Conservation (phyloP, 257 asterid species). For the Solanum okadae region DNA sequence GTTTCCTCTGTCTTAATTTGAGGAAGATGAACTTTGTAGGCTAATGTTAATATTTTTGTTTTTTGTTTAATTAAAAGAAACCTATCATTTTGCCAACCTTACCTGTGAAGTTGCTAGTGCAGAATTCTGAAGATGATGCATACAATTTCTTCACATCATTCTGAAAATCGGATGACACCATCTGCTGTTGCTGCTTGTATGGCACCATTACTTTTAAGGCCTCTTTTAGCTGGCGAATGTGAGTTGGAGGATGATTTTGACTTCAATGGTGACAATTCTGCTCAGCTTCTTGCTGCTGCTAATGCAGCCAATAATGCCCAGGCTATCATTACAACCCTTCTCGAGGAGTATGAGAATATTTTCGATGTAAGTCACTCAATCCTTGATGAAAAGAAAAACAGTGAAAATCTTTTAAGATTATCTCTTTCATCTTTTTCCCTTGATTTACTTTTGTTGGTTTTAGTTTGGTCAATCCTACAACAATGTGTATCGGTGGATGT, state of each 20-base stretch:
- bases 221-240: conserved; percentile 91
- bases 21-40: not conserved
- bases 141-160: conserved; percentile 55
- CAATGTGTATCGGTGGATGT: not conserved
- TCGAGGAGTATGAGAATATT: conserved; percentile 77
- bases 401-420: not conserved
- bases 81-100: not conserved
- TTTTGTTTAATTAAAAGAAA: not conserved
- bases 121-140: conserved; percentile 89
- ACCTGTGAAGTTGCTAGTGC: conserved; percentile 15
- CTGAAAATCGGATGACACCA: conserved; percentile 81
- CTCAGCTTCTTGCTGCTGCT: conserved; percentile 94
- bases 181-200: conserved; percentile 96
- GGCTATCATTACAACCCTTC: conserved; percentile 70
- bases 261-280: conserved; percentile 65
- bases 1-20: not conserved
- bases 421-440: not conserved
- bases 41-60: not conserved
- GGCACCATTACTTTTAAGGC: conserved; percentile 96
- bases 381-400: not conserved
- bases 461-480: not conserved
- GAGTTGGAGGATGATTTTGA: conserved; percentile 83
- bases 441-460: not conserved
- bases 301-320: conserved; percentile 92
- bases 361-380: conserved; percentile 52